Conservation (phyloP, 495 filamentous ascomycete genomes). For the Daldinia loculata region DNA sequence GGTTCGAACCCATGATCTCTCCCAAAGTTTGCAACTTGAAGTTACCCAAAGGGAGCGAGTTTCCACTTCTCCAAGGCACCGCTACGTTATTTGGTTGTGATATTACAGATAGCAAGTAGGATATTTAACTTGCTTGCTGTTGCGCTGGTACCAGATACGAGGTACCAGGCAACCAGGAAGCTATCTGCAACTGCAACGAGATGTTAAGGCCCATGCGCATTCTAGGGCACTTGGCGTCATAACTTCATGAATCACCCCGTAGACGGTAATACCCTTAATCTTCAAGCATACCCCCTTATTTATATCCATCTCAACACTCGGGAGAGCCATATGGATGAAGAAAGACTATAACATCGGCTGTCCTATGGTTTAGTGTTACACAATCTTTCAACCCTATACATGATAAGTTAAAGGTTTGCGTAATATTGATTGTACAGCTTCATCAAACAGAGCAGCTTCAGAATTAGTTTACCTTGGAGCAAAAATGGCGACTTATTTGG, state of each 20-base stretch:
- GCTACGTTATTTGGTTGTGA: not conserved
- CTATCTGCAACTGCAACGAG: not conserved
- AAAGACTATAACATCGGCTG: no score
- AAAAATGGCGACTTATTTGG: no score
- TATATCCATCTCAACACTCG: not conserved
- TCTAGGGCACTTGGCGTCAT: not conserved
- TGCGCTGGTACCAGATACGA: not conserved
- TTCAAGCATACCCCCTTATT: not conserved
- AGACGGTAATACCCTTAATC: not conserved
- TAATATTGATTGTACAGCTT: no score
- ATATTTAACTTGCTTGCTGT: not conserved
- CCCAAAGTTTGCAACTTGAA: conserved; percentile 5
- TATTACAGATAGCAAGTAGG: not conserved
- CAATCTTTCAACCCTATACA: no score
- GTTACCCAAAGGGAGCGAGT: conserved; percentile 35
- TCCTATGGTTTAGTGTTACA: no score
- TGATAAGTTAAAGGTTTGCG: no score
- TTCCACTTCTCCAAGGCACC: conserved; percentile 41
- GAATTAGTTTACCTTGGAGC: no score
- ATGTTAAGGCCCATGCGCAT: not conserved
- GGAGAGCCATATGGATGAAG: not conserved
- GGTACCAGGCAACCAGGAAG: not conserved
- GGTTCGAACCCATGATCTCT: conserved; percentile 41
- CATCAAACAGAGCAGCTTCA: no score
- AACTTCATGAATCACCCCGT: not conserved